Evolutionary conservation across 1,284 basidiomycete species (phyloP), one percentile per base, ranked within the genome.

Genomic region (Papiliotrema terrestris): DNA sequence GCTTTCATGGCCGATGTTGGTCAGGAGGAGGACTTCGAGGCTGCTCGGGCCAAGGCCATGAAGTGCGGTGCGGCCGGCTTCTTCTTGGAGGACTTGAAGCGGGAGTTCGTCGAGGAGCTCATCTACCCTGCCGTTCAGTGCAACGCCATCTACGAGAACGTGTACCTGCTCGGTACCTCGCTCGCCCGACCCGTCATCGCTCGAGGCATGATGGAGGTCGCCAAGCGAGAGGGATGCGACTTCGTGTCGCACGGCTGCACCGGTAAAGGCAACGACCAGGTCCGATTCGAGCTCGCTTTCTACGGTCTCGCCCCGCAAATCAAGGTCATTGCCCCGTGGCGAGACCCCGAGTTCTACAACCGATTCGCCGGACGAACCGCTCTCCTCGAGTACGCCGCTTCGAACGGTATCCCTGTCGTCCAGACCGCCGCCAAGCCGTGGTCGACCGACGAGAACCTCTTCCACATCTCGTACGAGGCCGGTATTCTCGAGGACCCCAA

Each of bases 401-500:
- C 90, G 72, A 92, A 94, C 78, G 80, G 84, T 52, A 97, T 98
- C 64, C 92, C 93, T 55, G 94, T 98, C 57, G 83, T 87, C 63
- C 95, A 99, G 80, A 99, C 95, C 56, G 85, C 90, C 43, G 84
- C 93, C 58, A 98, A 98, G 81, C 95, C 96, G 37, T 99, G 96
- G 96, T 98, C 94, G 11, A 99, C 95, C 15, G 80, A 97, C 77
- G 96, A 98, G 80, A 98, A 98, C 81, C 82, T 98, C 54, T 97
- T 96, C 87, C 95, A 99, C 82, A 98, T 98, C 78, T 98, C 94
- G 22, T 98, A 98, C 80, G 95, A 99, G 79, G 95, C 95, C 32
- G 95, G 95, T 55, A 98, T 98, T 75, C 86, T 98, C 62, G 96
- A 99, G 77, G 90, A 98, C 76, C 95, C 95, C 65, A 85, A 96